These are phyloP conservation scores for Chlorophyllum brunneum DNA, from an alignment of 768 basidiomycete genomes.

Conservation along the genomic window DNA sequence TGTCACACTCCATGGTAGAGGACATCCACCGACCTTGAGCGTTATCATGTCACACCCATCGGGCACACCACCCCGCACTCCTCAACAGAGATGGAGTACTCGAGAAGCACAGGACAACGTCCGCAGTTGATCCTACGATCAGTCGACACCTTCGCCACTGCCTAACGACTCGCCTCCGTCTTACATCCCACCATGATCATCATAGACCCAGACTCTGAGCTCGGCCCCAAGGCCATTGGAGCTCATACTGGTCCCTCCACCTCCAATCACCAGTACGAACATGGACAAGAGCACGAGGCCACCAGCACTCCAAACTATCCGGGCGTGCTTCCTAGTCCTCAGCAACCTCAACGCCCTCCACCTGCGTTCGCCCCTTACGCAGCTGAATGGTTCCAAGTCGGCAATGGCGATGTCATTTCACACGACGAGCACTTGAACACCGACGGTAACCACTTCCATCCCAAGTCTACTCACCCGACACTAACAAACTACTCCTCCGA, in stretches of 20 bases:
- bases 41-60: constrained; percentile 1
- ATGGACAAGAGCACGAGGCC: no score
- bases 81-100: no score
- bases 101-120: no score
- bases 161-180: no score
- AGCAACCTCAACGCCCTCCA: constrained; percentile 41
- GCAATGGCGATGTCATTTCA: constrained; percentile 52
- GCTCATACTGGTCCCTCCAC: constrained; percentile 1
- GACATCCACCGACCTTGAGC: not conserved
- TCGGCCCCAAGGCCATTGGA: not conserved
- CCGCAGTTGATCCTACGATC: no score
- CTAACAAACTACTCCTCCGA: not conserved
- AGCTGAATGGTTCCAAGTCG: constrained; percentile 52
- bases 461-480: no score
- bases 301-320: no score
- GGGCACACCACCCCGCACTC: no score
- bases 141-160: no score
- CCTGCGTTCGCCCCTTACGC: constrained; percentile 62
- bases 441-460: constrained; percentile 37
- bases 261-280: not conserved
- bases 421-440: constrained; percentile 69
- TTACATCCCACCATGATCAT: not conserved
- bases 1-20: no score
- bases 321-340: no score
- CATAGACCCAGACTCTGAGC: not conserved